phyloP scores from a whole-genome alignment of 768 basidiomycete genomes.

The Cyclocybe cylindracea region DNA sequence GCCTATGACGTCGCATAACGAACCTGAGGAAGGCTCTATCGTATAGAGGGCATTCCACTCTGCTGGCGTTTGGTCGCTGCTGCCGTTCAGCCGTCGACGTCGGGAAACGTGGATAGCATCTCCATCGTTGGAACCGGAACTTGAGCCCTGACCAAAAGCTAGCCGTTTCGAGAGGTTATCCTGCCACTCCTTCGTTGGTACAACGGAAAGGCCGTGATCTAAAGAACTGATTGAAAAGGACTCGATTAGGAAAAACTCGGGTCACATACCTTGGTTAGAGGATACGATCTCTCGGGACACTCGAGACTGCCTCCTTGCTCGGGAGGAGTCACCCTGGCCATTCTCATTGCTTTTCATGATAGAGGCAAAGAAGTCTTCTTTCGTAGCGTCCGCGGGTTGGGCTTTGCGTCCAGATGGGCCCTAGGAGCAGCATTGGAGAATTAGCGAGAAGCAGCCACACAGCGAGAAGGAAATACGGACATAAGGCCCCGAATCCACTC shows the following conservation, averaged over 20 bases:
- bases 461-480: constrained; percentile 37
- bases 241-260: constrained; percentile 1
- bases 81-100: constrained; percentile 46
- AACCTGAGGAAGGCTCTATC: constrained; percentile 40
- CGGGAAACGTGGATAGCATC: constrained; percentile 40
- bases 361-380: constrained; percentile 79
- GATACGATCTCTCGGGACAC: constrained; percentile 82
- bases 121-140: constrained; percentile 23
- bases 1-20: not conserved
- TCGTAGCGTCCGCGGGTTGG: constrained; percentile 63
- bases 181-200: constrained; percentile 79
- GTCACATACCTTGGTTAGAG: constrained; percentile 53
- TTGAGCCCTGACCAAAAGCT: constrained; percentile 29
- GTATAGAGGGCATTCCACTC: constrained; percentile 66
- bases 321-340: constrained; percentile 51
- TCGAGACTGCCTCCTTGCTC: constrained; percentile 72
- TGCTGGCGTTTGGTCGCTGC: constrained; percentile 27
- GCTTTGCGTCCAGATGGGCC: constrained; percentile 68
- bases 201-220: constrained; percentile 62
- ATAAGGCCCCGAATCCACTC: constrained; percentile 82
- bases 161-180: constrained; percentile 65
- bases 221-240: constrained; percentile 1
- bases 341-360: constrained; percentile 61
- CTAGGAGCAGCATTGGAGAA: constrained; percentile 32
- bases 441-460: constrained; percentile 7